phyloP scores from a whole-genome alignment of 768 basidiomycete genomes.

The Termitomyces sp. region DNA sequence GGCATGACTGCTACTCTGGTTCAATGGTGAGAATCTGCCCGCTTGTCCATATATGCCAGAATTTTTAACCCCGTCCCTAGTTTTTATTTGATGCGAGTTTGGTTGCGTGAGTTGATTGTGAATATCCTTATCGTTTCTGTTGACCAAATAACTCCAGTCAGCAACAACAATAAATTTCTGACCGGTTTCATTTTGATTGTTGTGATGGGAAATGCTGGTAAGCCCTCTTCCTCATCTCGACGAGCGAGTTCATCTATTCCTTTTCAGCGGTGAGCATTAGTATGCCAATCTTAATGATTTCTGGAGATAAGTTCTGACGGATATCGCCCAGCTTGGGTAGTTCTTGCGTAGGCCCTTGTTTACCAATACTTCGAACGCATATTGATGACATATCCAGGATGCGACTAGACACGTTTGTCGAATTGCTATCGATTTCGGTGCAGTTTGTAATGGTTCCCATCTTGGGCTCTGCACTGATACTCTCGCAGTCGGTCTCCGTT shows the following conservation, averaged over 20 bases:
- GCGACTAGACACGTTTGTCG: conserved; percentile 30
- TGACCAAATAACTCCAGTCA: conserved; percentile 24
- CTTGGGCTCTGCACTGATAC: not conserved
- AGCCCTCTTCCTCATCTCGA: conserved; percentile 2
- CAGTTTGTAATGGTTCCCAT: conserved; percentile 4
- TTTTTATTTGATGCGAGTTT: conserved; percentile 47
- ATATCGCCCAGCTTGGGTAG: conserved; percentile 31
- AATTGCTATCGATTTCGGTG: conserved; percentile 32
- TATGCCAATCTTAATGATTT: conserved; percentile 5
- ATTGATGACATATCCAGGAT: conserved; percentile 19
- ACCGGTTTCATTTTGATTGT: conserved; percentile 26
- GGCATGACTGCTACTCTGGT: conserved; percentile 47
- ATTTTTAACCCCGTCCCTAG: conserved; percentile 16
- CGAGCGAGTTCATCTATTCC: not conserved
- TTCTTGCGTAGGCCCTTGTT: conserved; percentile 30
- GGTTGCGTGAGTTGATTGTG: conserved; percentile 29
- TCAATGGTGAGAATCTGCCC: conserved; percentile 33
- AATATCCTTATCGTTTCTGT: not conserved
- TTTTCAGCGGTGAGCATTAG: conserved; percentile 24
- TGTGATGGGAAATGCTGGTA: conserved; percentile 27
- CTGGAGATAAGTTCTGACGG: not conserved
- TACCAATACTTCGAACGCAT: not conserved
- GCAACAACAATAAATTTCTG: conserved; percentile 32
- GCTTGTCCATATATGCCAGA: not conserved
- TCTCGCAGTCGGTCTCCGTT: conserved; percentile 36